These are phyloP conservation scores for Rutstroemia sp. DNA, from an alignment of 2,329 filamentous ascomycete species.

Conservation along the genomic window DNA sequence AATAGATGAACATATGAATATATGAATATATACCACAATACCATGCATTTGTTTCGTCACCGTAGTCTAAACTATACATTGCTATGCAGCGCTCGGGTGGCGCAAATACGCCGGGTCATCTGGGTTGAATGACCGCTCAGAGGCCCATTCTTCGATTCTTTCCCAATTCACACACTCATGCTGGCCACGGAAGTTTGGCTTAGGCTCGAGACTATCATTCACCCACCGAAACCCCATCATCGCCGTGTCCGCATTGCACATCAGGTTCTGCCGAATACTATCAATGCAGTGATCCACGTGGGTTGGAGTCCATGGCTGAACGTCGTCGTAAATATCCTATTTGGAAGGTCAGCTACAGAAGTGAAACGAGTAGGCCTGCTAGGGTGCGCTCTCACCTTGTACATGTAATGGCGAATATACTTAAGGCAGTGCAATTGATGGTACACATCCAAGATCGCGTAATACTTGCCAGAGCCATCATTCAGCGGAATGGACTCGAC, in stretches of 20 bases:
- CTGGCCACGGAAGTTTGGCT: constrained; percentile 44
- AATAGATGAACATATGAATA: too few species aligned
- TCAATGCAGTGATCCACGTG: constrained; percentile 42
- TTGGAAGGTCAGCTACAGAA: not conserved
- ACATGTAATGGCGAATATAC: not conserved
- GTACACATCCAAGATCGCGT: not conserved
- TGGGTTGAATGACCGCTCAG: not conserved
- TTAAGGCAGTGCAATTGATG: constrained; percentile 2
- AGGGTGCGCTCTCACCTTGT: not conserved
- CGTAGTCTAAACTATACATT: not conserved
- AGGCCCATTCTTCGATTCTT: constrained; percentile 40
- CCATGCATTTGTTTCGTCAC: too few species aligned
- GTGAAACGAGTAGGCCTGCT: not conserved
- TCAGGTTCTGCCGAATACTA: constrained; percentile 41
- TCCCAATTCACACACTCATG: constrained; percentile 46
- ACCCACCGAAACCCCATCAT: constrained; percentile 42
- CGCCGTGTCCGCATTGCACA: constrained; percentile 46
- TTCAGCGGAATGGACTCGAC: not conserved
- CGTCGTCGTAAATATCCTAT: not conserved
- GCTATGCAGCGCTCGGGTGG: not conserved
- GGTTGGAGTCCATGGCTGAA: not conserved
- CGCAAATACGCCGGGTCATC: not conserved
- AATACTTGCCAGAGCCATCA: not conserved
- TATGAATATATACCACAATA: too few species aligned
- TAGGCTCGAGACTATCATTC: constrained; percentile 35